Base-by-base conservation (phyloP, 1,139 yeast species). In the Lodderomyces theae region DNA sequence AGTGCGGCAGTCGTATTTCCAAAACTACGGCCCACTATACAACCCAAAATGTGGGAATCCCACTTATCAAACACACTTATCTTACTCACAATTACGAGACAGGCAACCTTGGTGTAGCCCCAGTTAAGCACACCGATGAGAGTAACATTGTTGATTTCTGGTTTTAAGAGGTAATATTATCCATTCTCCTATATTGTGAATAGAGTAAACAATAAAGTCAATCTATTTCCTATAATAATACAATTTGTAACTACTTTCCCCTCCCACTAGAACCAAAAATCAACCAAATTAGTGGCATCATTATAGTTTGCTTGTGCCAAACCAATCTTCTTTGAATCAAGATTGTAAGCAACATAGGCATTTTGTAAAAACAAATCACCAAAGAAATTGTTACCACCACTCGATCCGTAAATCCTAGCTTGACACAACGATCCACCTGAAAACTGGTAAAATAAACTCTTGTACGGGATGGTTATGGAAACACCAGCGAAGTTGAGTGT, bases 361-460 rank as follows among this genome's bases (percentile, higher is more conserved):
- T 64, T 58, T 51, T 74, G 79, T 41, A 52, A 59, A 24, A 71
- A 60, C 35, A 64, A 67, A 13, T 79, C 74, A 41, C 69, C 69
- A 25, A 34, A 13, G 18, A 29, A 35, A 12, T 18, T 35, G 10
- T 29, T 29, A 12, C 34, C 35, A 28, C 6, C 17, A 18, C 15
- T 22, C 10, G 28, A 13, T 3, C 28, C 23, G 18, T 16, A 22
- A 21, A 39, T 33, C 13, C 42, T 32, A n/a, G 37, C 18, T 16
- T 29, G 22, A 32, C 42, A 40, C 21, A 7, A 7, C 12, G 18
- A 21, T 15, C 17, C 17, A 12, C 31, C 38, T 12, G 11, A 10
- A 12, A 19, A 18, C 11, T 26, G 23, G 10, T 28, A 28, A 11
- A 36, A 18, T 26, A 40, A 32, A 7, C 4, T 16, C 6, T 35